Percentiles rank a stretch among this genome's conserved stretches.
phyloP scores from a whole-genome alignment of 2,329 filamentous ascomycete species.

The Periconia sp. region DNA sequence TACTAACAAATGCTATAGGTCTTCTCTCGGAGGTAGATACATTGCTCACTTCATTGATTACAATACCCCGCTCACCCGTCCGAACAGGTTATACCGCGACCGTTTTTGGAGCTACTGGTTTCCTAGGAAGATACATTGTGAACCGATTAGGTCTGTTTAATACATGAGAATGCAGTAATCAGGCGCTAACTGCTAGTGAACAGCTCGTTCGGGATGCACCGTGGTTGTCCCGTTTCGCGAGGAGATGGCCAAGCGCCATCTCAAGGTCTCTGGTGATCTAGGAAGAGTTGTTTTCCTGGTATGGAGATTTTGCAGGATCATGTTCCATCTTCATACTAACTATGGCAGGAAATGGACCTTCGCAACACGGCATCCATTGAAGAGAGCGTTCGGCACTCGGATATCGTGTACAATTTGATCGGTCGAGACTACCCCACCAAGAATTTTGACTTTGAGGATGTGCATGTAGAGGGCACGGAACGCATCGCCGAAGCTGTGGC shows the following conservation, averaged over 20 bases:
- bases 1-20: conserved; percentile 58
- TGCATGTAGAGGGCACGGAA: conserved; percentile 90
- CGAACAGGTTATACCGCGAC: conserved; percentile 86
- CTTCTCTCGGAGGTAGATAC: conserved; percentile 78
- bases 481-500: conserved; percentile 92
- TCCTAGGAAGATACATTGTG: conserved; percentile 95
- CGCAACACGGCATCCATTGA: conserved; percentile 95
- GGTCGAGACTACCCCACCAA: conserved; percentile 97
- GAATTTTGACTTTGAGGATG: conserved; percentile 94
- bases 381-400: conserved; percentile 94
- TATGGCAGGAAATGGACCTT: conserved; percentile 82
- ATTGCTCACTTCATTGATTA: conserved; percentile 9
- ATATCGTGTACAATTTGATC: conserved; percentile 95
- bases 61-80: conserved; percentile 37
- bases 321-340: conserved; percentile 16
- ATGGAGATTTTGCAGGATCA: conserved; percentile 27
- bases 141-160: conserved; percentile 77
- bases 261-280: conserved; percentile 95
- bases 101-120: conserved; percentile 96
- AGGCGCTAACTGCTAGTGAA: conserved; percentile 26
- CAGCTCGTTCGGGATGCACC: conserved; percentile 90
- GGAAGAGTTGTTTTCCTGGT: conserved; percentile 88
- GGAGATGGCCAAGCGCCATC: conserved; percentile 96
- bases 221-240: conserved; percentile 94
- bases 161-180: not conserved